These are phyloP conservation scores for Aotearoamyces nothofagi DNA, from an alignment of 2,329 filamentous ascomycete species.

Conservation along the genomic window DNA sequence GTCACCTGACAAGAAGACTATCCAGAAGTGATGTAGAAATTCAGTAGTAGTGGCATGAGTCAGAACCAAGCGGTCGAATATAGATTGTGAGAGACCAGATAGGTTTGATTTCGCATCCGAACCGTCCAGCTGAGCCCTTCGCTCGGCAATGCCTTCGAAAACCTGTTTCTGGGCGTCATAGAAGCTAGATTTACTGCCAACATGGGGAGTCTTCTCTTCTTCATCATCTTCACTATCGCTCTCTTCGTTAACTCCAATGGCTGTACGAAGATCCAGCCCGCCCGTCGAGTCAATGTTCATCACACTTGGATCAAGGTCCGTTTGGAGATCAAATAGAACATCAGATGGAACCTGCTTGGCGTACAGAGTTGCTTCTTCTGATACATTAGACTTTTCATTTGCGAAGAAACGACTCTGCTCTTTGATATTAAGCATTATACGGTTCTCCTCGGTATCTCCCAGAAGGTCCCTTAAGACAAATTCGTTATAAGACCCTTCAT, in stretches of 20 bases:
- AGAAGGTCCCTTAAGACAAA: conserved; percentile 69
- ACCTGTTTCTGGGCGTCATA: conserved; percentile 50
- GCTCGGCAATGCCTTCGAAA: conserved; percentile 45
- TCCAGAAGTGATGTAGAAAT: conserved; percentile 97
- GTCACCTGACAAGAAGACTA: conserved; percentile 78
- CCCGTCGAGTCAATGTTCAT: conserved; percentile 31
- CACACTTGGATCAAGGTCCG: conserved; percentile 35
- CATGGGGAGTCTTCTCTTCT: conserved; percentile 33
- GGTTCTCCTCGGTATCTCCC: conserved; percentile 56
- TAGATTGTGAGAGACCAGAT: conserved; percentile 28
- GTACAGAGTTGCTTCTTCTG: conserved; percentile 31
- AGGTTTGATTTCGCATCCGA: conserved; percentile 14
- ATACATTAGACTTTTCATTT: conserved; percentile 27
- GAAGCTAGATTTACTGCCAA: conserved; percentile 57
- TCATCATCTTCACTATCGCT: conserved; percentile 52
- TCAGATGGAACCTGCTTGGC: conserved; percentile 53
- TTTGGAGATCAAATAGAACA: conserved; percentile 48
- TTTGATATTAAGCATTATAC: conserved; percentile 74
- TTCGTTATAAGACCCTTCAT: conserved; percentile 60
- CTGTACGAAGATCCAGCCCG: conserved; percentile 43
- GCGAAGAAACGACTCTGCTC: conserved; percentile 78
- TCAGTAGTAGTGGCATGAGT: conserved; percentile 91
- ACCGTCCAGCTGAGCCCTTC: conserved; percentile 42
- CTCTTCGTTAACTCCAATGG: conserved; percentile 55
- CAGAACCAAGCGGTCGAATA: conserved; percentile 48